Evolutionary conservation across 306 rosid species (phyloP), one percentile per base, ranked within the genome.

Genomic region (Alnus glutinosa): DNA sequence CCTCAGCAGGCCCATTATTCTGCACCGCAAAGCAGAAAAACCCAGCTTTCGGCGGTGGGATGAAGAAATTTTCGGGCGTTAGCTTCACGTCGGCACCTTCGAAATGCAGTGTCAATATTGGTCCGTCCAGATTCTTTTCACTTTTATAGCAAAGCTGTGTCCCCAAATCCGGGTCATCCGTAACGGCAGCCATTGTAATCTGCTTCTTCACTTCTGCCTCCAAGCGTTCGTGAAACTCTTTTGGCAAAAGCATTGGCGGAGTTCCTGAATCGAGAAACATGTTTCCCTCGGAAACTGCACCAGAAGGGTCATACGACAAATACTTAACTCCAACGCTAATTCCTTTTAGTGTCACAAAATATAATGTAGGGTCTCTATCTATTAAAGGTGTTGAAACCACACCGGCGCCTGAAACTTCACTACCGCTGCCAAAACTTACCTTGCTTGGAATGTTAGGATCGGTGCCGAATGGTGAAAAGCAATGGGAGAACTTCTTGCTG

Each of bases 1-100:
- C 80, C 30, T 4, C 14, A 0, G 75, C 11, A 70, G 46, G 46
- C 46, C 46, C 46, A 42, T 0, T 4, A 42, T 76, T 76, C 16
- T 83, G 80, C 88, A 90, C 88, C 68, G 92, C 86, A 68, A 90
- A 80, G 85, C 91, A 91, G 69, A 84, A 87, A n/a, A 89, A 84
- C 50, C 88, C 91, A 58, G 89, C 88, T 74, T 81, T 81, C 9
- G 66, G 66, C 12, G 88, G 90, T 16, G 88, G 87, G 79, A 91
- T 75, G 77, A 84, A 91, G 48, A 85, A 87, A 68, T 89, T 89
- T 3, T 30, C 64, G 16, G 89, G 79, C 85, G 75, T 73, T 83
- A 86, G 79, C 54, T 63, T 52, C 82, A 83, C 78, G 49, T 78
- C 77, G 58, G 89, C 90, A 44, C 86, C 85, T 1, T 87, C 88